Conservation (phyloP, 2,329 filamentous ascomycete species). For the Seiridium cupressi region DNA sequence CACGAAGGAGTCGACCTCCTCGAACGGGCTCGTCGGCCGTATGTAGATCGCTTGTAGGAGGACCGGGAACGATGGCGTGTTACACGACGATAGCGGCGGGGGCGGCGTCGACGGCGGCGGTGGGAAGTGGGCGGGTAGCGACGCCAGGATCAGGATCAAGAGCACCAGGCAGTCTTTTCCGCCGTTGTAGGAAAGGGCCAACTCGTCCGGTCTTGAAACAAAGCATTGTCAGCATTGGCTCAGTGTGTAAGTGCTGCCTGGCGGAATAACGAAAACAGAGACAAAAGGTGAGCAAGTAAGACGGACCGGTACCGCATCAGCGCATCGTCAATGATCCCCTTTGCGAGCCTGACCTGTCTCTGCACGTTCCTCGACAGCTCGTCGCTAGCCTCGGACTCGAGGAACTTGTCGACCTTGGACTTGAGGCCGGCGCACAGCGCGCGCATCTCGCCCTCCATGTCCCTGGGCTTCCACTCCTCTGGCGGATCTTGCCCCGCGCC, state of each 20-base stretch:
- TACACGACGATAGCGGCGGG: constrained; percentile 6
- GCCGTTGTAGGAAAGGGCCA: constrained; percentile 94
- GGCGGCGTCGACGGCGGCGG: constrained; percentile 11
- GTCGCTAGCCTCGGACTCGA: constrained; percentile 56
- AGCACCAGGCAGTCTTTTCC: constrained; percentile 97
- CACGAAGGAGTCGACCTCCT: constrained; percentile 85
- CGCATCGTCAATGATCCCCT: constrained; percentile 73
- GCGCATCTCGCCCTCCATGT: constrained; percentile 10
- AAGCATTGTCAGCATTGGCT: too few relatives aligned
- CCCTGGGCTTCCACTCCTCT: not conserved
- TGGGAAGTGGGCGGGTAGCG: constrained; percentile 40
- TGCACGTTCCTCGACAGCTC: constrained; percentile 65
- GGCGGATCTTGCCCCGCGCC: not conserved
- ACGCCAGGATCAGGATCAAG: constrained; percentile 79
- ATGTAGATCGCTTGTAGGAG: constrained; percentile 84
- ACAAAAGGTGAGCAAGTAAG: not conserved
- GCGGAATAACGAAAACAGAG: constrained; percentile 5
- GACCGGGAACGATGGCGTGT: constrained; percentile 31
- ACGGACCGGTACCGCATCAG: constrained; percentile 69
- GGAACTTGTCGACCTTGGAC: constrained; percentile 62
- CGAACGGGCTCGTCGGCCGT: constrained; percentile 78
- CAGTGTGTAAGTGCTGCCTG: too few relatives aligned
- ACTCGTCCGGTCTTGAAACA: constrained; percentile 52
- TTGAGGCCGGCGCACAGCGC: constrained; percentile 51
- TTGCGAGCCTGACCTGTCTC: constrained; percentile 68